phyloP scores from a whole-genome alignment of 768 basidiomycete species.

The Termitomyces sp. region DNA sequence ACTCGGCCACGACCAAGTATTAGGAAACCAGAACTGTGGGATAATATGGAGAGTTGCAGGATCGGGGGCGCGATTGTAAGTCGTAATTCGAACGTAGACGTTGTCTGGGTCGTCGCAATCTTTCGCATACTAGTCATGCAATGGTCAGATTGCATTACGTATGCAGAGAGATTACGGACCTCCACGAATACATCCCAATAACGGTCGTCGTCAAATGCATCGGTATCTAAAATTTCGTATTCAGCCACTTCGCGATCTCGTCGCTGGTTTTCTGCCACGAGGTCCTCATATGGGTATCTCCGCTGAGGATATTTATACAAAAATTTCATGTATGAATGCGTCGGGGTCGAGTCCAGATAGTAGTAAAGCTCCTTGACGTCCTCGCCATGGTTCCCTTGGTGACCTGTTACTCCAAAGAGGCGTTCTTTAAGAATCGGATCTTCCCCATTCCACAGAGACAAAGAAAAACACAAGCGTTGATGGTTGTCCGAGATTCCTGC shows the following conservation, averaged over 20 bases:
- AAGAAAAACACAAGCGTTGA: slow-evolving; percentile 84
- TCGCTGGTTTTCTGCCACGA: slow-evolving; percentile 79
- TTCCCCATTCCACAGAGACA: slow-evolving; percentile 92
- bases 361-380: slow-evolving; percentile 99
- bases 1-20: slow-evolving; percentile 94
- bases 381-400: slow-evolving; percentile 98
- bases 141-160: slow-evolving; percentile 1
- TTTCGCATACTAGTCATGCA: slow-evolving; percentile 77
- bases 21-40: slow-evolving; percentile 96
- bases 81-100: slow-evolving; percentile 88
- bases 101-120: slow-evolving; percentile 88
- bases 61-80: slow-evolving; percentile 96
- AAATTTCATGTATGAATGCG: slow-evolving; percentile 99
- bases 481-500: slow-evolving; percentile 98
- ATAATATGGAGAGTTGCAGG: slow-evolving; percentile 90
- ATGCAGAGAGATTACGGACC: slow-evolving; percentile 38
- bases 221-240: slow-evolving; percentile 92
- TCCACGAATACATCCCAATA: slow-evolving; percentile 99
- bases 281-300: slow-evolving; percentile 88
- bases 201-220: slow-evolving; percentile 83
- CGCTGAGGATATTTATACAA: slow-evolving; percentile 98
- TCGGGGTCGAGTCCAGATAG: slow-evolving; percentile 97
- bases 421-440: slow-evolving; percentile 97
- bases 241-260: slow-evolving; percentile 83
- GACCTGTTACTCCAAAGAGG: slow-evolving; percentile 92